Conservation (phyloP, 495 filamentous ascomycete species). For the Articulospora tetracladia region DNA sequence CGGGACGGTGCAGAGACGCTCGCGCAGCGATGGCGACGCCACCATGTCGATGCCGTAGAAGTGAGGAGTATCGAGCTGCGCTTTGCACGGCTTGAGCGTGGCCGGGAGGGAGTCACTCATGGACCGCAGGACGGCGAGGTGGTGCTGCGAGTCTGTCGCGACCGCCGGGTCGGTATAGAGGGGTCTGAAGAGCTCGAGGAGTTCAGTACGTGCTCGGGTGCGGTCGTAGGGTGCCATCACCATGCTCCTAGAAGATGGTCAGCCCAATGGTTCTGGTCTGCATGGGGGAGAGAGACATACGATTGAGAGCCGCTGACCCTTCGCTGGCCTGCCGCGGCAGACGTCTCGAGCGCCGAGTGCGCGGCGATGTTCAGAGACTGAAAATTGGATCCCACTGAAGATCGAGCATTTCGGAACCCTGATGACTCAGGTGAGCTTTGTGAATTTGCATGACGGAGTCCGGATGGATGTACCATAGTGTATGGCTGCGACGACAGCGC, state of each 20-base stretch:
- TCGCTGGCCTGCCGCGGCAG: not conserved
- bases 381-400: constrained; percentile 28
- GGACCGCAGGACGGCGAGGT: constrained; percentile 27
- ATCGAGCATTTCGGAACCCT: constrained; percentile 28
- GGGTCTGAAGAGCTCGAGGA: constrained; percentile 22
- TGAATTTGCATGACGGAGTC: constrained; percentile 25
- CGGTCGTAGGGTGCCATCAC: constrained; percentile 26
- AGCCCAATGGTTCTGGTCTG: not conserved
- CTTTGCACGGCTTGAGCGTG: constrained; percentile 29
- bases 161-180: constrained; percentile 17
- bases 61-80: constrained; percentile 35
- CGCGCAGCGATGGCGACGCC: constrained; percentile 31
- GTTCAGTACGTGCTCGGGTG: constrained; percentile 23
- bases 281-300: not conserved
- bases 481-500: constrained; percentile 26
- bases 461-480: constrained; percentile 29
- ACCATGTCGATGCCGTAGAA: constrained; percentile 39
- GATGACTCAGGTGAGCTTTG: constrained; percentile 31
- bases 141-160: constrained; percentile 19
- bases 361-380: constrained; percentile 24
- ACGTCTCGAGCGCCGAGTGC: constrained; percentile 16
- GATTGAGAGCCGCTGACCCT: constrained; percentile 6
- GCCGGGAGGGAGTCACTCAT: constrained; percentile 23
- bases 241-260: constrained; percentile 16
- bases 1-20: constrained; percentile 25